Percentiles rank a stretch among this genome's conserved stretches.
phyloP scores from a whole-genome alignment of 345 rosid species.

The Citrus sp. region DNA sequence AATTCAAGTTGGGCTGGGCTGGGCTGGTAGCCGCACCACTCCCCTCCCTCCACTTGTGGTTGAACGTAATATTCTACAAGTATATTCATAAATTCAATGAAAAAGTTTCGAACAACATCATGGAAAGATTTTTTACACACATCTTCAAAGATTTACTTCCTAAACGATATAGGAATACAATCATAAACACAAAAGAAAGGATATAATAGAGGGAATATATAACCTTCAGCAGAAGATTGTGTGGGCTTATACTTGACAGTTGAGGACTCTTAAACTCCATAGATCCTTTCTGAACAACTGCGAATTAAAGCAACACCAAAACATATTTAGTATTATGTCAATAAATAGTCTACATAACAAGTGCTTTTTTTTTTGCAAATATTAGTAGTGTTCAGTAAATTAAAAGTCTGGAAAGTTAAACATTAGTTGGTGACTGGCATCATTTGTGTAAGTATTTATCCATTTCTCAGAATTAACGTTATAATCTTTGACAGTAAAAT shows the following conservation, averaged over 20 bases:
- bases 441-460: background rate
- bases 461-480: background rate
- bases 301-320: constrained; percentile 13
- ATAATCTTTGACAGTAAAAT: background rate
- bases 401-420: background rate
- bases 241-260: constrained; percentile 18
- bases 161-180: background rate
- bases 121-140: background rate
- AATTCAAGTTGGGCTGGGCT: background rate
- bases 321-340: background rate
- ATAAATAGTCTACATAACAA: background rate
- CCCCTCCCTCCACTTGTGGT: background rate
- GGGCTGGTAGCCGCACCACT: background rate
- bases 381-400: background rate
- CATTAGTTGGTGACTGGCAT: background rate
- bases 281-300: constrained; percentile 26
- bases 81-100: background rate
- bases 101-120: background rate
- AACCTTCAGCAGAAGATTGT: constrained; percentile 39
- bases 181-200: background rate
- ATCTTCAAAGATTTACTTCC: background rate
- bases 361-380: background rate
- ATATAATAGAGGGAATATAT: constrained; percentile 3
- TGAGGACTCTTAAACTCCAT: constrained; percentile 27
- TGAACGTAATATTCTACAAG: background rate